Evolutionary conservation across 495 filamentous ascomycete genomes (phyloP), one percentile per base, ranked within the genome.

Genomic region (Penicillium turbatum): DNA sequence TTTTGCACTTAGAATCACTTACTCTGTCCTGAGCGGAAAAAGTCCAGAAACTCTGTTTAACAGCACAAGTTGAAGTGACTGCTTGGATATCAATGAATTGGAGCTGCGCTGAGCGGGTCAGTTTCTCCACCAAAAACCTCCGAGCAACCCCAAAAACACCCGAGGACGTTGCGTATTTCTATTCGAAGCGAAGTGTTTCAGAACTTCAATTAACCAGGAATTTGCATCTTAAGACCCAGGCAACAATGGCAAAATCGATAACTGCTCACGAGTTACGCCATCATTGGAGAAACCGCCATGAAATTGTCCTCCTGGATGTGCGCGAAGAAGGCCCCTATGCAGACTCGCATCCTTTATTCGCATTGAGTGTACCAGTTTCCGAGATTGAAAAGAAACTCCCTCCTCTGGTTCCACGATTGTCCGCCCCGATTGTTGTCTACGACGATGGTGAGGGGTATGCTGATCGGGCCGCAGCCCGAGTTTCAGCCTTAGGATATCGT

Each of bases 271-370:
- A 59, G 1, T n/a, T 63, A 15, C 59, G 62, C 26, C 37, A 46
- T 2, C 40, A 57, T 19, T 65, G 62, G 62, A 24, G 52, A 9
- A 57, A 57, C 35, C 21, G 39, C 5, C 9, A 50, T 13, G 62
- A 65, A 41, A 55, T 65, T 26, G 59, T 56, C 21, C 51, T 65
- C 17, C 43, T 65, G 9, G 62, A 65, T 8, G 59, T 65, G 7
- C 62, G 62, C 5, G 62, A 65, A 60, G 62, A 65, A 60, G 59
- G 60, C 0, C 62, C 59, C 12, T 65, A 59, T 47, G 43, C 62
- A 9, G 46, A 60, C 6, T 37, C 62, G 1, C 62, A 65, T 31
- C 62, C 62, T 26, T 34, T 65, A 0, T 65, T 54, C 27, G 62
- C 62, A 21, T 7, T 65, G 11, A 65, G 53, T 24, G 62, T 65